A percentile compares a stretch with the other conserved stretches of the same genome.
These are phyloP conservation scores for Coemansia sp. DNA, from an alignment of 192 early-diverging fungal species.

Conservation along the genomic window DNA sequence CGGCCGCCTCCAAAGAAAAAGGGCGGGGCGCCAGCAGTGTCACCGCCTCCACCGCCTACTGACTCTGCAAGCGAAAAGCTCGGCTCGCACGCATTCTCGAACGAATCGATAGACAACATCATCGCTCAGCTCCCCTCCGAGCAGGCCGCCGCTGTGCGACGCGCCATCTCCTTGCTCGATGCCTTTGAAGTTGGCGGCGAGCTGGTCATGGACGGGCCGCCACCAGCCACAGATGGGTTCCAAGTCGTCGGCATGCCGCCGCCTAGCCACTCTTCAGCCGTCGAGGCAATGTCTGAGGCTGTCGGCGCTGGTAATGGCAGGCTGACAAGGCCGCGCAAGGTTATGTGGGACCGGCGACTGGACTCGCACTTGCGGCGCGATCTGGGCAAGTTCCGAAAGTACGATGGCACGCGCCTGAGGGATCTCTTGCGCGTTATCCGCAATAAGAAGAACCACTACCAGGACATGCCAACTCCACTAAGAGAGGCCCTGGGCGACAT, in stretches of 20 bases:
- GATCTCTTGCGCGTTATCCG: constrained; percentile 88
- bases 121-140: constrained; percentile 37
- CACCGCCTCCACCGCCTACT: background rate
- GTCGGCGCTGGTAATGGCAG: background rate
- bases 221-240: constrained; percentile 40
- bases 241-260: constrained; percentile 44
- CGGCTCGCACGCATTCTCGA: constrained; percentile 30
- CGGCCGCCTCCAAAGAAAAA: constrained; percentile 37
- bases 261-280: constrained; percentile 14
- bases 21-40: background rate
- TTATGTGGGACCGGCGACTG: constrained; percentile 49
- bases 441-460: constrained; percentile 99
- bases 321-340: constrained; percentile 14
- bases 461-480: constrained; percentile 79
- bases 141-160: constrained; percentile 46
- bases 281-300: constrained; percentile 28
- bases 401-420: constrained; percentile 77
- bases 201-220: constrained; percentile 47
- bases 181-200: constrained; percentile 42
- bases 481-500: constrained; percentile 76
- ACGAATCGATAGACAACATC: constrained; percentile 41
- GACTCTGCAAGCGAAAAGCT: background rate
- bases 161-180: constrained; percentile 43
- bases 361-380: constrained; percentile 65
- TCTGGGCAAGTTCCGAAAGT: constrained; percentile 90